These are phyloP conservation scores for Curvularia spicifera DNA, from an alignment of 2,329 filamentous ascomycete species.

Conservation along the genomic window DNA sequence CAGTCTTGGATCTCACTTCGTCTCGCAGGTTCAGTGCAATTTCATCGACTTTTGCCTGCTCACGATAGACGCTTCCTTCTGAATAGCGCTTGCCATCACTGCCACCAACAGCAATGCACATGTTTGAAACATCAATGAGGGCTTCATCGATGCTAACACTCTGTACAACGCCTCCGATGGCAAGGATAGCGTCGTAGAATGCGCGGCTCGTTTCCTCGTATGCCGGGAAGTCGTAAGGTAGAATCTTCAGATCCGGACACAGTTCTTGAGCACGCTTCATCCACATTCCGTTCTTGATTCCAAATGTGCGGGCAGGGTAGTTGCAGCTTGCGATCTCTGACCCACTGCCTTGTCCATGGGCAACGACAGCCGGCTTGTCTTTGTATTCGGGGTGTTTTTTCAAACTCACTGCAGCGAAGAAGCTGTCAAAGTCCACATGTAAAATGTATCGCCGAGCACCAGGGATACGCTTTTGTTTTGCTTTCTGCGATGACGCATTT, in stretches of 20 bases:
- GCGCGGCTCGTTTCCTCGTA: constrained; percentile 89
- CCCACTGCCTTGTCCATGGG: constrained; percentile 81
- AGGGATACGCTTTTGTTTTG: constrained; percentile 60
- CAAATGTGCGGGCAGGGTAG: constrained; percentile 83
- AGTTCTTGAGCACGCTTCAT: constrained; percentile 88
- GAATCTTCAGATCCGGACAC: constrained; percentile 82
- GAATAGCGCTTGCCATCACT: constrained; percentile 69
- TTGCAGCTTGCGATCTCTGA: constrained; percentile 99
- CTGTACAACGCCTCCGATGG: constrained; percentile 82
- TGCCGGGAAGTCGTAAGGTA: constrained; percentile 94
- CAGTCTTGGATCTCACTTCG: constrained; percentile 74
- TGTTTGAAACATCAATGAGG: constrained; percentile 78
- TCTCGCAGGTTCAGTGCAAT: constrained; percentile 72
- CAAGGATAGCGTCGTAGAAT: constrained; percentile 86
- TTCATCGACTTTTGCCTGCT: constrained; percentile 78
- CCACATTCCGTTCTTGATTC: constrained; percentile 99
- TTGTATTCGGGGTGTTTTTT: constrained; percentile 76
- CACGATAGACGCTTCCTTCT: constrained; percentile 74
- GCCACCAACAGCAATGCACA: constrained; percentile 69
- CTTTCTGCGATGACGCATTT: constrained; percentile 61
- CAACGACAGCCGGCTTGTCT: constrained; percentile 84
- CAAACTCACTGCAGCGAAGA: constrained; percentile 92
- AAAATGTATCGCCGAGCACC: constrained; percentile 81
- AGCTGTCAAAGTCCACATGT: constrained; percentile 98
- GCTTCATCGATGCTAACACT: constrained; percentile 98